A percentile compares a stretch with the other conserved stretches of the same genome.
Conservation (phyloP, 169 alveolate species). For the Fabrea salina region DNA sequence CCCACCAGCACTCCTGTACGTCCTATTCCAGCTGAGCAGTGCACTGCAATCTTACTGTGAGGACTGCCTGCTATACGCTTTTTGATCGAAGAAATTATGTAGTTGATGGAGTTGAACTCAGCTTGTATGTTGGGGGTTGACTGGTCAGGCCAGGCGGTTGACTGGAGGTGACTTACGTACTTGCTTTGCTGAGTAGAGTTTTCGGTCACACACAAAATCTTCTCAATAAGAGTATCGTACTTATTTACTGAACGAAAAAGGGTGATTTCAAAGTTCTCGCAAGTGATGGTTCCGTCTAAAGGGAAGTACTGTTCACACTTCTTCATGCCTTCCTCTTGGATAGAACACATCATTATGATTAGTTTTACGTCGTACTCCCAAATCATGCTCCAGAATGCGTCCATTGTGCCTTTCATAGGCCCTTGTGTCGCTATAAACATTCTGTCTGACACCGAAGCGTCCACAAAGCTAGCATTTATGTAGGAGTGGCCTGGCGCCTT, state of each 20-base stretch:
- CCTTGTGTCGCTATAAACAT: constrained; percentile 74
- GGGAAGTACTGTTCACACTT: constrained; percentile 87
- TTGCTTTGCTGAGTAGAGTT: constrained; percentile 32
- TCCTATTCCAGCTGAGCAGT: constrained; percentile 89
- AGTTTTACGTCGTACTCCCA: constrained; percentile 62
- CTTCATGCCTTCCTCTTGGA: constrained; percentile 70
- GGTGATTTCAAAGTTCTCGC: constrained; percentile 49
- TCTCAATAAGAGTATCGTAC: constrained; percentile 37
- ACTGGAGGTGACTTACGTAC: constrained; percentile 60
- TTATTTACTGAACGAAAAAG: constrained; percentile 47
- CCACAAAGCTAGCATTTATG: constrained; percentile 62
- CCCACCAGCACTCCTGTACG: constrained; percentile 87
- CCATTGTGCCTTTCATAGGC: constrained; percentile 54
- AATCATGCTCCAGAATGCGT: constrained; percentile 78
- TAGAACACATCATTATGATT: constrained; percentile 75
- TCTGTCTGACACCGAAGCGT: constrained; percentile 43
- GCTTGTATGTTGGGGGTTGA: constrained; percentile 68
- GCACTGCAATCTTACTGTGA: constrained; percentile 64
- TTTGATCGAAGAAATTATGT: constrained; percentile 47
- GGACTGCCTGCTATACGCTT: constrained; percentile 40
- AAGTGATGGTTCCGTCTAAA: constrained; percentile 37
- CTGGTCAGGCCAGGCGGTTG: constrained; percentile 84
- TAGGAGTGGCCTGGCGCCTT: constrained; percentile 29
- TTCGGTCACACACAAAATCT: constrained; percentile 37
- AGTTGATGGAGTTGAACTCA: constrained; percentile 59